A percentile compares a stretch with the other conserved stretches of the same genome.
Evolutionary conservation across 1,284 basidiomycete species (phyloP).

Genomic region (Xerocomus amazonicus): DNA sequence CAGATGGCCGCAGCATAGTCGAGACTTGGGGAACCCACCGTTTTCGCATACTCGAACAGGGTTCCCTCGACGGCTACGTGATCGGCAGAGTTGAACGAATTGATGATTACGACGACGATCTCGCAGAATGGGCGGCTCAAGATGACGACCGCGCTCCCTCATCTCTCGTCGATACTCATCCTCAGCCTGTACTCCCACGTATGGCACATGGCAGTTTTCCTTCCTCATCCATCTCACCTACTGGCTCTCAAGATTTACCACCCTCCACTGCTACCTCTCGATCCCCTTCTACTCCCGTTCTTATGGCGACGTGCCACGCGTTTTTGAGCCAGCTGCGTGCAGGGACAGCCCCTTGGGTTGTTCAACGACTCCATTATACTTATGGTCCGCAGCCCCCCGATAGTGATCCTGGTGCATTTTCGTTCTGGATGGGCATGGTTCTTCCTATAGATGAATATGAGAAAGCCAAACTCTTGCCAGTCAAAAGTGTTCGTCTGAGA

Average conservation of each 20-base stretch:
- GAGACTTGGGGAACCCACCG: conserved; percentile 83
- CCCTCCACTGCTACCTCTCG: conserved; percentile 13
- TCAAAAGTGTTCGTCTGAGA: conserved; percentile 75
- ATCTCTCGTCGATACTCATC: conserved; percentile 10
- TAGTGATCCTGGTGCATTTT: conserved; percentile 65
- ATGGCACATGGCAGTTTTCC: conserved; percentile 12
- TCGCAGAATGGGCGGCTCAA: conserved; percentile 33
- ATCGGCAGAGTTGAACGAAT: conserved; percentile 77
- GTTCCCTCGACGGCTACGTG: conserved; percentile 83
- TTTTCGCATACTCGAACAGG: conserved; percentile 83
- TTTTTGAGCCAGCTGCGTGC: conserved; percentile 81
- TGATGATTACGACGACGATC: conserved; percentile 46
- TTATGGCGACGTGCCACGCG: conserved; percentile 72
- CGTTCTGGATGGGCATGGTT: conserved; percentile 89
- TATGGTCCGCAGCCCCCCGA: conserved; percentile 73
- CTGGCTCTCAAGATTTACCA: conserved; percentile 11
- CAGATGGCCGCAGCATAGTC: conserved; percentile 87
- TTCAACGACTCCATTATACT: conserved; percentile 77
- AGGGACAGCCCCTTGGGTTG: conserved; percentile 88
- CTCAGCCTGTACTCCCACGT: conserved; percentile 13
- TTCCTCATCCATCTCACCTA: conserved; percentile 1
- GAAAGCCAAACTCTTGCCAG: conserved; percentile 91
- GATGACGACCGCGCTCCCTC: conserved; percentile 15
- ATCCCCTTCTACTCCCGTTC: conserved; percentile 56
- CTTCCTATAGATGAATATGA: conserved; percentile 95